Evolutionary conservation across 2,329 filamentous ascomycete genomes (phyloP), one percentile per base, ranked within the genome.

Genomic region (Cercospora citrullina): DNA sequence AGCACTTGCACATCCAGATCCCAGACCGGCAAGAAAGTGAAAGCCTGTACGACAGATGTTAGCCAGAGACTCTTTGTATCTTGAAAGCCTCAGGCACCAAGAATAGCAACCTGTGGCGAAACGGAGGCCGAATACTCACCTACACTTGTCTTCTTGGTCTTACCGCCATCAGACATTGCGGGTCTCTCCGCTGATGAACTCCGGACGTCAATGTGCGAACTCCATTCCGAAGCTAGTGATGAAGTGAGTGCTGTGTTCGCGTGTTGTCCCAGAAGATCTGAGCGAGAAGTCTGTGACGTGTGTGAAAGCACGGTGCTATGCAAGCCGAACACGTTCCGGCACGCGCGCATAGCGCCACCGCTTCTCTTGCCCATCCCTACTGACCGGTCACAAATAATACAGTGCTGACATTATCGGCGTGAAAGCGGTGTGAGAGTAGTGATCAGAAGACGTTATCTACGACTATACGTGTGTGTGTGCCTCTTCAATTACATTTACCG

Each of bases 11-110:
- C 96, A 86, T 75, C 95, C 95, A 7, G 94, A 97, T 76, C 88
- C 88, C 65, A 98, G 87, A 71, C 95, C 95, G 71, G 94, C 94
- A 73, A 90, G 81, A 80, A 98, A 96, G 82, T 98, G 95, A 79
- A 92, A 93, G 72, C 87, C 89, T 91, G 74, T 59, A 31, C 9
- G 5, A 18, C 14, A 14, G 23, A 30, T 28, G 39, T 65, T 28
- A 65, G 33, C 26, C 21, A 3, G 12, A 28, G 23, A 53, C 23
- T 26, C 21, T 26, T 2, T n/a, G 12, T 3, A 39, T 53, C 26
- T 16, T 23, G 6, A 9, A 28, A 28, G 48, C 48, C 48, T 55
- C 48, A 55, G 48, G 48, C 48, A 53, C 23, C 48, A 45, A 59
- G 21, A 5, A 21, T 23, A 12, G 36, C 16, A 9, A 14, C 30